Percentiles rank a stretch among this genome's conserved stretches.
Evolutionary conservation across 2,329 filamentous ascomycete genomes (phyloP).

Genomic region (Cladosporium velox): DNA sequence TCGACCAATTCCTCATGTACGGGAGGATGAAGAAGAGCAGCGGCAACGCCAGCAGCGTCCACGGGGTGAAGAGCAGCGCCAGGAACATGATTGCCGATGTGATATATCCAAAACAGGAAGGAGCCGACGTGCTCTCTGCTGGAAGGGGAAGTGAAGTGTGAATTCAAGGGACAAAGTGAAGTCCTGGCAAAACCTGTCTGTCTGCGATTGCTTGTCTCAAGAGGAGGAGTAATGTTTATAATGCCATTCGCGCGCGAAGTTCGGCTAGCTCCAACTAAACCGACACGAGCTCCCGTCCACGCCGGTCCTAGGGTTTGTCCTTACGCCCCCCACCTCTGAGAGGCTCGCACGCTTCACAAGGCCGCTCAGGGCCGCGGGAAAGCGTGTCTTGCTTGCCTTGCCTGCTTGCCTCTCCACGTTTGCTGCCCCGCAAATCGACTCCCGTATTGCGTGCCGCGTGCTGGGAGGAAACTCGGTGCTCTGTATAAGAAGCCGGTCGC

Average conservation of each 20-base stretch:
- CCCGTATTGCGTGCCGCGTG: background rate
- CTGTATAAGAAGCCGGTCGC: slow-evolving; percentile 6
- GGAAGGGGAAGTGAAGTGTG: background rate
- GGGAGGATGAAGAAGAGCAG: slow-evolving; percentile 60
- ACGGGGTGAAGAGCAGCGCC: slow-evolving; percentile 47
- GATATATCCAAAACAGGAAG: slow-evolving; percentile 1
- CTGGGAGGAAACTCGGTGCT: slow-evolving; percentile 14
- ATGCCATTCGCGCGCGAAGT: slow-evolving; percentile 19
- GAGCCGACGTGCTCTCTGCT: background rate
- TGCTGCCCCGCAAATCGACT: background rate
- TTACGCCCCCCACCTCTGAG: background rate
- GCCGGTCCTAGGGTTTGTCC: background rate
- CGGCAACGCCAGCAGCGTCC: slow-evolving; percentile 51
- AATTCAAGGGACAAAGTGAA: background rate
- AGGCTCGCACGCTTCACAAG: background rate
- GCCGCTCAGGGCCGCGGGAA: slow-evolving; percentile 2
- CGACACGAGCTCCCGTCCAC: slow-evolving; percentile 11
- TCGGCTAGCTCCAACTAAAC: background rate
- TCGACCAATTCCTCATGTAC: slow-evolving; percentile 61
- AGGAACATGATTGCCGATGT: slow-evolving; percentile 41
- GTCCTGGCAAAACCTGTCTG: background rate
- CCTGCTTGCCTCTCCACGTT: background rate
- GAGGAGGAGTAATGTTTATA: slow-evolving; percentile 16
- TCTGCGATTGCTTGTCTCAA: background rate
- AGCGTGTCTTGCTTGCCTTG: background rate